These are phyloP conservation scores for Bullera alba DNA, from an alignment of 768 basidiomycete genomes.

Conservation along the genomic window DNA sequence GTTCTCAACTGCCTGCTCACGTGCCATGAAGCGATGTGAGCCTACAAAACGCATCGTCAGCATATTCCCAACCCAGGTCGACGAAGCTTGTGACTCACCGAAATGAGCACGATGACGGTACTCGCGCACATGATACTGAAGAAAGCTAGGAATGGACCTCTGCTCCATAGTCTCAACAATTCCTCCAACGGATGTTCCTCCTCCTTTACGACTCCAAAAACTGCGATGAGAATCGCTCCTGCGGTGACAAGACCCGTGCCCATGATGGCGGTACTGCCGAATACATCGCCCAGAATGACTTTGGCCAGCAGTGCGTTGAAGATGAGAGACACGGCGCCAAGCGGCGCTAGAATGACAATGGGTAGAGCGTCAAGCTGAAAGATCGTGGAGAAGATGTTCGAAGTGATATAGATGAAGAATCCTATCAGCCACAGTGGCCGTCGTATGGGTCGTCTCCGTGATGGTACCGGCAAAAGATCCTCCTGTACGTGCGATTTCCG, in stretches of 20 bases:
- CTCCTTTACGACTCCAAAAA: conserved; percentile 88
- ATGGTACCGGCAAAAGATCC: conserved; percentile 59
- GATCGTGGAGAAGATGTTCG: conserved; percentile 78
- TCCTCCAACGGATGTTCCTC: conserved; percentile 78
- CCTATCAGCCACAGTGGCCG: conserved; percentile 85
- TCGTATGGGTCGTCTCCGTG: conserved; percentile 64
- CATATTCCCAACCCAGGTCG: not conserved
- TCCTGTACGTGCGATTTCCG: conserved; percentile 87
- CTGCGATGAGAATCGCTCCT: conserved; percentile 79
- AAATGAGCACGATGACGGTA: conserved; percentile 5
- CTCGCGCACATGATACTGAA: conserved; percentile 63
- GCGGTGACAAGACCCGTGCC: conserved; percentile 81
- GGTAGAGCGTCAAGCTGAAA: conserved; percentile 91
- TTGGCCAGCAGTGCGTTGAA: conserved; percentile 92
- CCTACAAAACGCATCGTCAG: conserved; percentile 49
- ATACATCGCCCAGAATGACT: conserved; percentile 73
- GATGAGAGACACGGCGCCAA: conserved; percentile 86
- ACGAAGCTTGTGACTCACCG: conserved; percentile 3
- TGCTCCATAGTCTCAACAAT: conserved; percentile 64
- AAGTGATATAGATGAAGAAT: conserved; percentile 76
- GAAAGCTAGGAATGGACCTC: conserved; percentile 73
- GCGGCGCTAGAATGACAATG: conserved; percentile 86
- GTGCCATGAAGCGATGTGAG: conserved; percentile 65
- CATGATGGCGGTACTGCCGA: conserved; percentile 75
- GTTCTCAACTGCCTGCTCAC: conserved; percentile 40